Percentiles rank a stretch among this genome's conserved stretches.
Conservation (phyloP, 2,329 filamentous ascomycete species). For the Emericellopsis atlantica region DNA sequence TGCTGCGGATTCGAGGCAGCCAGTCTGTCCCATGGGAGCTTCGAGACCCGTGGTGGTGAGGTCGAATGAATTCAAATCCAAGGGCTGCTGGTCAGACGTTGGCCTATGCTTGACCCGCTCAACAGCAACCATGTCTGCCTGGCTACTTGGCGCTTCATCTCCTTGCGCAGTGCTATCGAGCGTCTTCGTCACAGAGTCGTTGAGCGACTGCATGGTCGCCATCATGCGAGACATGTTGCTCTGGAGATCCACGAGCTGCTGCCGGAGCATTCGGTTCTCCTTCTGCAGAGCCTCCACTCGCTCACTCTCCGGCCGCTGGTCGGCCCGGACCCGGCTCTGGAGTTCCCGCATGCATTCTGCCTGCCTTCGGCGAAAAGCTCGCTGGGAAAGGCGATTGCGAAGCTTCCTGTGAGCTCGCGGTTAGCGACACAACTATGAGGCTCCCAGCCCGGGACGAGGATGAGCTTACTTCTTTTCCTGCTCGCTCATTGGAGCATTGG, state of each 20-base stretch:
- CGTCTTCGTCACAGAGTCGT: slow-evolving; percentile 10
- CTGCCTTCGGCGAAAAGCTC: slow-evolving; percentile 16
- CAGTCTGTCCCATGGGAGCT: neutral
- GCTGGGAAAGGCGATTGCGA: slow-evolving; percentile 17
- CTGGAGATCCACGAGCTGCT: slow-evolving; percentile 15
- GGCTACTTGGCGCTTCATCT: too few species aligned
- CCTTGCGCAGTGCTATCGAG: slow-evolving; percentile 6
- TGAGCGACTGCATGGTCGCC: slow-evolving; percentile 11
- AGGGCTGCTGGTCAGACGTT: neutral
- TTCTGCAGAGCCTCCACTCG: slow-evolving; percentile 9
- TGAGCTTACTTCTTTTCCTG: too few species aligned
- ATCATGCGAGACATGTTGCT: slow-evolving; percentile 11
- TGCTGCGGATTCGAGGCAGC: neutral
- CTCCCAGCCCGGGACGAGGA: too few species aligned
- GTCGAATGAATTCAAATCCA: too few species aligned
- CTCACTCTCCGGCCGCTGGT: slow-evolving; percentile 11
- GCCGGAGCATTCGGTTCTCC: slow-evolving; percentile 12
- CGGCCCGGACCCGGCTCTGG: slow-evolving; percentile 8
- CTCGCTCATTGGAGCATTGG: too few species aligned
- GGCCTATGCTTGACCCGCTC: neutral
- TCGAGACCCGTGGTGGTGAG: neutral
- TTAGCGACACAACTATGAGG: too few species aligned
- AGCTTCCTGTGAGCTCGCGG: slow-evolving; percentile 9
- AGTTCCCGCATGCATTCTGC: slow-evolving; percentile 15
- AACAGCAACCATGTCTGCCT: neutral